phyloP scores from a whole-genome alignment of 805 yeast species.

The Jamesozyma lodderae region DNA sequence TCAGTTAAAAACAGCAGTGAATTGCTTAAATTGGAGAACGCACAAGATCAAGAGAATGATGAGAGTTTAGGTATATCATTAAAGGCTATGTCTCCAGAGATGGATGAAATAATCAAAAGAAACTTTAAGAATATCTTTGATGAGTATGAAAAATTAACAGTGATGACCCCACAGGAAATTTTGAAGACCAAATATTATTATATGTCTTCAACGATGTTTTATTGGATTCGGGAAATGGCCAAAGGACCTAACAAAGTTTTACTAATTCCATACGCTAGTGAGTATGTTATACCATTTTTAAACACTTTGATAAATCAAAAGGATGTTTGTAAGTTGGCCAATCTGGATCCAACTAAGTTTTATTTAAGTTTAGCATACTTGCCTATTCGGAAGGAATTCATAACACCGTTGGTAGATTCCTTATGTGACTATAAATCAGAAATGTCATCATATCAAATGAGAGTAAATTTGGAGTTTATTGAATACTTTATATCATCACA shows the following conservation, averaged over 20 bases:
- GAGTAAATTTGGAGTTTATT: conserved; percentile 56
- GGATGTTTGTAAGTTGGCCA: conserved; percentile 70
- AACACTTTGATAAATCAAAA: conserved; percentile 55
- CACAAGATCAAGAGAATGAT: too few species aligned
- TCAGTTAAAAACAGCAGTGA: conserved; percentile 11
- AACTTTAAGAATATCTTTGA: conserved; percentile 39
- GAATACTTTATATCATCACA: conserved; percentile 67
- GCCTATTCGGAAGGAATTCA: conserved; percentile 32
- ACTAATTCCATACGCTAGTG: conserved; percentile 42
- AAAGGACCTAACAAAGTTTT: conserved; percentile 45
- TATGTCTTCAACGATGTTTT: conserved; percentile 53
- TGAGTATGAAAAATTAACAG: conserved; percentile 29
- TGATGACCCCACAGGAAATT: conserved; percentile 44
- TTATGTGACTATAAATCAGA: conserved; percentile 4
- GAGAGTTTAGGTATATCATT: conserved; percentile 32
- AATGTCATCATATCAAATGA: conserved; percentile 50
- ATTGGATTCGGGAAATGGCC: conserved; percentile 48
- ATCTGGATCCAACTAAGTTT: conserved; percentile 43
- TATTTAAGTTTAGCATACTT: conserved; percentile 40
- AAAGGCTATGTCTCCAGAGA: conserved; percentile 24
- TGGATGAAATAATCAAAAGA: conserved; percentile 32
- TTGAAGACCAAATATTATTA: conserved; percentile 53
- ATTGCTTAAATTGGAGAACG: conserved; percentile 9
- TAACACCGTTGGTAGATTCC: conserved; percentile 1
- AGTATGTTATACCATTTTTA: conserved; percentile 59